Evolutionary conservation across 805 yeast genomes (phyloP), one percentile per base, ranked within the genome.

Genomic region (Yamadazyma laniorum): DNA sequence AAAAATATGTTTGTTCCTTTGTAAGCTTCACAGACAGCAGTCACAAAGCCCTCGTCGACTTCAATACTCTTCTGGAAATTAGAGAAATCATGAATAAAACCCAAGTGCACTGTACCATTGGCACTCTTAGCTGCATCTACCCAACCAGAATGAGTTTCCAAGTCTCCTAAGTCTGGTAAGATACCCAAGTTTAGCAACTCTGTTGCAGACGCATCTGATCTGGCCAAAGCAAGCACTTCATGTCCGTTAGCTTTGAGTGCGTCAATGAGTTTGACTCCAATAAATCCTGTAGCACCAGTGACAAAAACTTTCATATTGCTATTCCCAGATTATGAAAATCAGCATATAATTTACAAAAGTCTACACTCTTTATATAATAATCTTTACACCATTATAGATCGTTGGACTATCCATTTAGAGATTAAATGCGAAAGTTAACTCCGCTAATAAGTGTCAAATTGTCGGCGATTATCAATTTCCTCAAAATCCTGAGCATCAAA

Each of bases 81-180:
- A 3, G 38, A 13, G 34, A 54, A 58, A 34, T 63, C 64, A 41
- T 61, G 63, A 17, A 49, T 42, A 44, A 56, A 66, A 1, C 59
- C 74, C 29, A 62, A 39, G 38, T 67, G 72, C 15, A 65, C 33
- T 6, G 61, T 59, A 7, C 59, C 72, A 36, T 68, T 73, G 8
- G 58, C 35, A 30, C 48, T 51, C 6, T 37, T 16, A 7, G 63
- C 58, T 2, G 48, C 60, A 32, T 53, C 43, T 18, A 36, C 48
- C 12, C 68, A 47, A 2, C 45, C 26, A 0, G 63, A 65, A 2
- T 52, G 22, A 26, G 54, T 55, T 9, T 41, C 40, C 2, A 67
- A 40, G 8, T 44, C 52, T 16, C 72, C 74, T 12, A 38, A 32
- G 15, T 63, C 33, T 3, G 50, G 47, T 30, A 50, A 42, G 6